These are phyloP conservation scores for Achlya hypogyna DNA, from an alignment of 352 stramenopile species.

Conservation along the genomic window DNA sequence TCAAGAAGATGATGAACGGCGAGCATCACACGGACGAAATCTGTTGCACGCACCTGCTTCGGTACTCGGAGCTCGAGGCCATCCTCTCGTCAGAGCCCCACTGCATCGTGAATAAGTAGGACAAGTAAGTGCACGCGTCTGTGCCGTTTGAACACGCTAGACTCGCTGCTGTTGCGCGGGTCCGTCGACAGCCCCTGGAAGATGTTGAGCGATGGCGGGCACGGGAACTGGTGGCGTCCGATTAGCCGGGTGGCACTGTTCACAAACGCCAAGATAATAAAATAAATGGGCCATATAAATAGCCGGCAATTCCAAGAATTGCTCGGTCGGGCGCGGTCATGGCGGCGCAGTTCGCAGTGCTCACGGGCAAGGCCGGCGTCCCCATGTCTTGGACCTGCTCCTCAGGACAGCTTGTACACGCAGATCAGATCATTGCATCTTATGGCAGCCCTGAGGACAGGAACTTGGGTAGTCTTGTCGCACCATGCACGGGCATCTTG, in stretches of 20 bases:
- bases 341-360: not conserved
- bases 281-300: not conserved
- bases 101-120: constrained; percentile 70
- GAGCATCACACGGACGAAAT: constrained; percentile 80
- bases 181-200: no score
- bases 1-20: constrained; percentile 77
- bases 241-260: not conserved
- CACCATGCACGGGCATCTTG: not conserved
- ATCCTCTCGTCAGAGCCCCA: constrained; percentile 53
- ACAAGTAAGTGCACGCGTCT: no score
- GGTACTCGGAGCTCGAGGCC: constrained; percentile 55
- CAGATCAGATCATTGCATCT: not conserved
- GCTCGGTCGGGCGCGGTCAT: not conserved
- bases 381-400: not conserved
- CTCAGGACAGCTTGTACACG: not conserved
- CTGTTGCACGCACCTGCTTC: constrained; percentile 58
- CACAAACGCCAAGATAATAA: not conserved
- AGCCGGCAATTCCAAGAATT: not conserved
- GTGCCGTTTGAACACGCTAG: no score
- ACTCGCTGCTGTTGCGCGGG: no score
- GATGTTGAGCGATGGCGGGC: no score
- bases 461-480: not conserved
- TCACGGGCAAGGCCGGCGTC: not conserved
- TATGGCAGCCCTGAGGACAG: not conserved
- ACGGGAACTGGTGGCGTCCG: no score